Conservation (phyloP, 768 basidiomycete species). For the Suillus occidentalis region DNA sequence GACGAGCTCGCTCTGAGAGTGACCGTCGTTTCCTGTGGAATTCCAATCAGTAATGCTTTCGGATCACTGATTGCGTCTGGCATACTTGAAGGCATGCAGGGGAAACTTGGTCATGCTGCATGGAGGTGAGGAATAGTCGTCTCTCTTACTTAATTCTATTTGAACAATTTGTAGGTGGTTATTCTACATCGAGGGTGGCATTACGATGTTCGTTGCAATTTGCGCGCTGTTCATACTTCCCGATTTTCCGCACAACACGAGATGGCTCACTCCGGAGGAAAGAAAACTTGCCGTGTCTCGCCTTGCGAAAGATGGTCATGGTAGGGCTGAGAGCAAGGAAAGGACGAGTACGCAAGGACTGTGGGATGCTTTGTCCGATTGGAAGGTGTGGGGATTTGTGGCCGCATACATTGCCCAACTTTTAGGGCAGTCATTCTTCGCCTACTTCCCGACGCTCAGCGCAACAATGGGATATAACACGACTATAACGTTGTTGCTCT, state of each 20-base stretch:
- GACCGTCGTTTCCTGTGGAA: slow-evolving; percentile 37
- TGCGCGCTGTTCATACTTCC: slow-evolving; percentile 37
- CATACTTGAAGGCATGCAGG: slow-evolving; percentile 43
- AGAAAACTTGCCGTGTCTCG: slow-evolving; percentile 31
- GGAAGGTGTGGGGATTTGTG: slow-evolving; percentile 38
- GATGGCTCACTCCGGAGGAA: slow-evolving; percentile 31
- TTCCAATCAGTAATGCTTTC: slow-evolving; percentile 43
- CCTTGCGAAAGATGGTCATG: slow-evolving; percentile 26
- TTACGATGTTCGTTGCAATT: slow-evolving; percentile 35
- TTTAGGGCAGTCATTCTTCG: slow-evolving; percentile 23
- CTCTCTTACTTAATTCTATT: background rate
- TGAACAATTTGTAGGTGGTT: slow-evolving; percentile 14
- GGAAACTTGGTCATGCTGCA: slow-evolving; percentile 36
- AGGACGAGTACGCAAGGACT: slow-evolving; percentile 30
- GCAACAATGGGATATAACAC: slow-evolving; percentile 37
- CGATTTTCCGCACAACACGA: slow-evolving; percentile 36
- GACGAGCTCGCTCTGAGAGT: slow-evolving; percentile 39
- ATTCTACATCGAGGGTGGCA: slow-evolving; percentile 32
- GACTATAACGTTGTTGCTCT: slow-evolving; percentile 40
- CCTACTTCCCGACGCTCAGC: slow-evolving; percentile 27
- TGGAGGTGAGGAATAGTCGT: slow-evolving; percentile 35
- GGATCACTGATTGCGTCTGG: slow-evolving; percentile 45
- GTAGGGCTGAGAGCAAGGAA: slow-evolving; percentile 14
- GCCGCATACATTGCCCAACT: slow-evolving; percentile 15
- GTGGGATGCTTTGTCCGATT: slow-evolving; percentile 37